phyloP scores from a whole-genome alignment of 257 asterid species.

The Linderniella brevidens region DNA sequence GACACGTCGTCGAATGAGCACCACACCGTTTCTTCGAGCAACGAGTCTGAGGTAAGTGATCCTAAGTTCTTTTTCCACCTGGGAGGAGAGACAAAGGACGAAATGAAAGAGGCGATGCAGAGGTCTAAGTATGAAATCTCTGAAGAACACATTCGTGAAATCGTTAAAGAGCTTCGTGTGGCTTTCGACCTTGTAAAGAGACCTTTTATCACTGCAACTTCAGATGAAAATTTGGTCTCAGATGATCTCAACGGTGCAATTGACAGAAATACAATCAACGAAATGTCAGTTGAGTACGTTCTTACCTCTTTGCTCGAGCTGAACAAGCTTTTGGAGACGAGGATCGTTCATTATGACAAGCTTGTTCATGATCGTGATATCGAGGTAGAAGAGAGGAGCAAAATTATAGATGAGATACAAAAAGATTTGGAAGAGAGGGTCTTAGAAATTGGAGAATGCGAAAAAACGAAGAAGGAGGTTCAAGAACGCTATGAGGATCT shows the following conservation, averaged over 20 bases:
- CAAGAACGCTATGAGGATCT: constrained; percentile 22
- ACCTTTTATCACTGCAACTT: constrained; percentile 20
- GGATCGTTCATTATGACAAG: constrained; percentile 25
- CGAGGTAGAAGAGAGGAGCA: constrained; percentile 24
- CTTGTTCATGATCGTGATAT: constrained; percentile 16
- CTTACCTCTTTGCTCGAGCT: constrained; percentile 29
- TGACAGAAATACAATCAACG: constrained; percentile 10
- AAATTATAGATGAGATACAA: constrained; percentile 18
- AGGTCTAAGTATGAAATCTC: constrained; percentile 13
- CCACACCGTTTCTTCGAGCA: constrained; percentile 23
- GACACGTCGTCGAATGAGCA: constrained; percentile 20
- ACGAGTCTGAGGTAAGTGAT: constrained; percentile 44
- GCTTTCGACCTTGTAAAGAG: constrained; percentile 32
- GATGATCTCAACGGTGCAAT: constrained; percentile 12
- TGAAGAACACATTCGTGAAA: constrained; percentile 14
- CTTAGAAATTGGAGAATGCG: constrained; percentile 24
- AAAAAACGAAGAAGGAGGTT: constrained; percentile 20
- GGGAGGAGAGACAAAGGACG: constrained; percentile 15
- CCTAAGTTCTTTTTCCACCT: constrained; percentile 19
- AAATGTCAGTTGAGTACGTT: constrained; percentile 14
- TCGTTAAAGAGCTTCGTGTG: constrained; percentile 25
- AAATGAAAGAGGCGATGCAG: constrained; percentile 13
- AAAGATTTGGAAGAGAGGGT: constrained; percentile 21
- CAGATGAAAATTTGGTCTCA: constrained; percentile 11
- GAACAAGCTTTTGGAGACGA: constrained; percentile 42